Evolutionary conservation across 495 filamentous ascomycete genomes (phyloP), one percentile per base, ranked within the genome.

Genomic region (Xylaria curta): DNA sequence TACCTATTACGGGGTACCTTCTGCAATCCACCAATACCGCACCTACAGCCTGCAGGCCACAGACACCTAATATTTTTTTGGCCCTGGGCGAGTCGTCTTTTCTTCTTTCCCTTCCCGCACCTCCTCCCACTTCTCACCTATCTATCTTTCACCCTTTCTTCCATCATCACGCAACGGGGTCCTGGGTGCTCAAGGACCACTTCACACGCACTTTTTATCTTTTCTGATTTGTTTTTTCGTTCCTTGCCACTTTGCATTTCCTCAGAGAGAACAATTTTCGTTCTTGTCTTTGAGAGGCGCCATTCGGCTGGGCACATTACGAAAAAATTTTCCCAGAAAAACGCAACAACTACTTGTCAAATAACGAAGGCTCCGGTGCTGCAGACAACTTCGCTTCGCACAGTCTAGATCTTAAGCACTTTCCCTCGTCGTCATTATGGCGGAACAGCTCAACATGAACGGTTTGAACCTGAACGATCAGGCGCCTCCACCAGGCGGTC

Each of bases 391-490:
- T n/a, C 40, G 46, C 19, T 62, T 24, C 42, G 47, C 12, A 47
- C 19, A 21, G 49, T 67, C 19, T 38, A 58, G 61, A 54, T 62
- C 21, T 31, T 31, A 17, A 44, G 15, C 17, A 38, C 31, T 46
- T 3, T 31, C 36, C 19, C n/a, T 36, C 66, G 12, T 61, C 65
- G 40, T 72, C 70, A 76, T 67, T 75, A 98, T 98, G 96, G 95
- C 96, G 82, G 94, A 97, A 82, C 91, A 97, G 85, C 90, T 99
- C 75, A 94, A 94, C 82, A 95, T 98, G 92, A 90, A 88, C 81
- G 91, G 91, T 80, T 86, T 97, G 78, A 91, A 87, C 80, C 86
- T 97, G 75, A 76, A 72, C 64, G 90, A 92, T 80, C 92, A 93
- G 77, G 82, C 84, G 74, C 87, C 86, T 72, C 74, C 80, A 42